Base-by-base conservation (phyloP, 352 stramenopile species). In the Phytophthora melonis region DNA sequence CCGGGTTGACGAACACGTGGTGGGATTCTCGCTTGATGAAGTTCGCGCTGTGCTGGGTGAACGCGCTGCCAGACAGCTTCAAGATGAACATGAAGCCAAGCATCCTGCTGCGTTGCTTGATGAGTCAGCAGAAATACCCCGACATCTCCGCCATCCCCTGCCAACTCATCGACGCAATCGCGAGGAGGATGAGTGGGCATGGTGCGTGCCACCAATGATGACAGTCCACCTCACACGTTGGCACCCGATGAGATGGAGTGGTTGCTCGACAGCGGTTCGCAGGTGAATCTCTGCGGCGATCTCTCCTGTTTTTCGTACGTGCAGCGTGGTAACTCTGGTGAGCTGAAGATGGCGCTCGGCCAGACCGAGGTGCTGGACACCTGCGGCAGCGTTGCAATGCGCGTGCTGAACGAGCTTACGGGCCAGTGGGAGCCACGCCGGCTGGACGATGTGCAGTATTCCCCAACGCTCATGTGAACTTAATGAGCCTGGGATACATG, bases 391-490 rank as follows among this genome's bases (percentile, higher is more conserved):
- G 64, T 65, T 11, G 43, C 13, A 3, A 30, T 69, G 9, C 36
- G 39, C 10, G 62, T 69, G 18, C 19, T 47, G 39, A 69, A 69
- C 30, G 25, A 27, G 25, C 1, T n/a, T 10, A 50, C 53, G 18
- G 27, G 53, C 7, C 11, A 69, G 53, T 69, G 62, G 62, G 52
- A 69, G 53, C 39, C 62, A 19, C 52, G 62, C 14, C 39, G 63
- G 9, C 13, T 70, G 18, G 60, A 74, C 23, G 67, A 70, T 13
- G 67, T 74, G 2, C 53, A 64, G 52, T 74, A 70, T 13, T 64
- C 61, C 5, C 59, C 1, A 62, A 64, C 4, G 61, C 59, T 10
- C 59, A 67, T 5, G 54, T 64, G 2, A 70, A 69, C 18, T 5
- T 74, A 8, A 59, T 74, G 1, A 62, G 52, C 14, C 49, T 66